These are phyloP conservation scores for Saprolegnia diclina DNA, from an alignment of 352 stramenopile genomes.

Conservation along the genomic window DNA sequence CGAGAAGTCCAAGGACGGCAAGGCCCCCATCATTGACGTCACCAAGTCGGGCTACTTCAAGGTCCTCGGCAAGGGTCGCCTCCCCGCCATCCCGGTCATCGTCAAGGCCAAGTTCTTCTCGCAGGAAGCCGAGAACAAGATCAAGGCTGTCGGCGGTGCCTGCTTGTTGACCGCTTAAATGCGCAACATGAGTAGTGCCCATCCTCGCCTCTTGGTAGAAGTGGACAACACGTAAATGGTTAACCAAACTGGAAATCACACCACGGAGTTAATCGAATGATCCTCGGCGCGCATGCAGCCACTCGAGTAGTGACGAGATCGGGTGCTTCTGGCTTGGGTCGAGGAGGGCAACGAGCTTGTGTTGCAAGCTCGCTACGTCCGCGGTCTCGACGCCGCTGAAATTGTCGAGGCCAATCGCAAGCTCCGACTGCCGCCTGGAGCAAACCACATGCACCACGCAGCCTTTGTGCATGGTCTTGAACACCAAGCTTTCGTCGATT, in stretches of 20 bases:
- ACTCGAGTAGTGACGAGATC: slow-evolving; percentile 11
- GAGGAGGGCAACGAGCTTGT: slow-evolving; percentile 21
- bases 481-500: slow-evolving; percentile 41
- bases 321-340: neutral
- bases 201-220: slow-evolving; percentile 18
- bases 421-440: slow-evolving; percentile 7
- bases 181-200: neutral
- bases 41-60: slow-evolving; percentile 99
- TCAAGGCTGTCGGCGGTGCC: slow-evolving; percentile 97
- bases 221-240: slow-evolving; percentile 25
- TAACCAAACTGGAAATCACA: slow-evolving; percentile 32
- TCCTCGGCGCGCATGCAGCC: slow-evolving; percentile 20
- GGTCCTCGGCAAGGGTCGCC: slow-evolving; percentile 98
- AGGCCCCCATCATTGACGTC: slow-evolving; percentile 98
- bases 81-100: slow-evolving; percentile 96
- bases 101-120: slow-evolving; percentile 99
- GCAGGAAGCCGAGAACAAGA: slow-evolving; percentile 99
- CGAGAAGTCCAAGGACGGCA: slow-evolving; percentile 91
- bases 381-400: slow-evolving; percentile 37
- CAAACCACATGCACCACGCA: slow-evolving; percentile 39
- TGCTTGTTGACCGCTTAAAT: slow-evolving; percentile 97
- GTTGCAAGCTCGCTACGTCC: slow-evolving; percentile 8
- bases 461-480: slow-evolving; percentile 40
- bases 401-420: slow-evolving; percentile 18
- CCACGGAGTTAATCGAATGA: slow-evolving; percentile 7